Base-by-base conservation (phyloP, 805 yeast species). In the Candida cerambycidarum region DNA sequence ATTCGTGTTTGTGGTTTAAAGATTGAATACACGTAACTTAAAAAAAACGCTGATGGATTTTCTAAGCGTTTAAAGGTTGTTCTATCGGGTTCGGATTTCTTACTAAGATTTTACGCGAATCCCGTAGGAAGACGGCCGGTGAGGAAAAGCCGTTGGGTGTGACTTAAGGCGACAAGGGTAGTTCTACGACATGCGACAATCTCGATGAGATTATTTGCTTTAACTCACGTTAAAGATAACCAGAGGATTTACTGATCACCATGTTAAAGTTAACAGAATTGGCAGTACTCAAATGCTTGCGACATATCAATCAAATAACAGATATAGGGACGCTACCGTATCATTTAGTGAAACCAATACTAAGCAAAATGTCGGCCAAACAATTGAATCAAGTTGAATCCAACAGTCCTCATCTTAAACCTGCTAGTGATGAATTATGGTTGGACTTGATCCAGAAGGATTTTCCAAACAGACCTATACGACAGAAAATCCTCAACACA, bases 361-460 rank as follows among this genome's bases (percentile, higher is more conserved):
- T 78, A 10, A 54, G 50, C 44, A 67, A 67, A 41, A 73, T 77
- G 65, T 63, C 69, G 3, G 69, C 75, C 3, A 71, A 67, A 45
- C 72, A 76, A 37, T 58, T 78, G 13, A 56, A 56, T 27, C 43
- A 50, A 6, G 61, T 76, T 0, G 82, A 78, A 52, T 44, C 43
- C 1, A 57, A 52, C 35, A 72, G 78, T 32, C 75, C 76, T 4
- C 75, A 64, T 17, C 50, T 78, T 1, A 55, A 55, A 5, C 67
- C 71, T 1, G 56, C 64, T 32, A 59, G 75, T 3, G 80, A 76
- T 46, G 61, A 58, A 5, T 48, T 78, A 25, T 78, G 83, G 83
- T 55, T 52, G 30, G 42, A 45, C n/a, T 55, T 78, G 16, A 58
- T 78, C 1, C 59, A 59, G 30, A 65, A 71, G 42, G 82, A 77